A percentile compares a stretch with the other conserved stretches of the same genome.
Evolutionary conservation across 2,329 filamentous ascomycete species (phyloP).

Genomic region (Xylariaceae sp.): DNA sequence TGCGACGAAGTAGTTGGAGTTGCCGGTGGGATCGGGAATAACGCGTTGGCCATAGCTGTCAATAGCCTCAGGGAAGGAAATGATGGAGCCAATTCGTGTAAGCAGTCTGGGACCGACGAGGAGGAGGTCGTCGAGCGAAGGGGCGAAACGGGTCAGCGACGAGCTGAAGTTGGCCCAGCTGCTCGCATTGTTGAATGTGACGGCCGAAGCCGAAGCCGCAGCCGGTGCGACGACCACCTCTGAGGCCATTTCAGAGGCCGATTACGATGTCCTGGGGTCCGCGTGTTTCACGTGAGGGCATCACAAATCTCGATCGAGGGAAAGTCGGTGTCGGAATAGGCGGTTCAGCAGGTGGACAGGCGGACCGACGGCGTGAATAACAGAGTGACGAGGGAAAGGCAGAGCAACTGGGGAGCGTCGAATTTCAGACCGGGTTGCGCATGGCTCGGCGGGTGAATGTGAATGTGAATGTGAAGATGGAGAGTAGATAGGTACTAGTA

Average conservation of each 20-base stretch:
- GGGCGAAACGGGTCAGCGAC: slow-evolving; percentile 54
- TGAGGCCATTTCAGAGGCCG: slow-evolving; percentile 27
- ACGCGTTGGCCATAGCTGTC: slow-evolving; percentile 54
- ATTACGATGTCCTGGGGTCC: not conserved
- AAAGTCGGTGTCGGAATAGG: no score
- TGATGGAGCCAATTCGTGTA: slow-evolving; percentile 55
- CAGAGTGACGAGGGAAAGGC: slow-evolving; percentile 1
- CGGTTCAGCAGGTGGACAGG: not conserved
- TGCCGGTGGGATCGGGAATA: slow-evolving; percentile 31
- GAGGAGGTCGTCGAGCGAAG: slow-evolving; percentile 63
- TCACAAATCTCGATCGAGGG: not conserved
- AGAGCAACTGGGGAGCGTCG: not conserved
- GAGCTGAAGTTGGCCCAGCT: slow-evolving; percentile 49
- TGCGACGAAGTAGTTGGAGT: slow-evolving; percentile 43
- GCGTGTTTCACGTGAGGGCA: not conserved
- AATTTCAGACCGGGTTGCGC: slow-evolving; percentile 9
- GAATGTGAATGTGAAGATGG: not conserved
- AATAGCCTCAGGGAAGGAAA: slow-evolving; percentile 54
- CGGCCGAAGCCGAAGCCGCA: slow-evolving; percentile 30
- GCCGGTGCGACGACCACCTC: slow-evolving; percentile 27
- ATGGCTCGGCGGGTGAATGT: slow-evolving; percentile 5
- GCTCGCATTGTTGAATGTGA: slow-evolving; percentile 38
- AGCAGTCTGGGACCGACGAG: slow-evolving; percentile 66
- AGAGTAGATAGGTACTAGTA: not conserved
- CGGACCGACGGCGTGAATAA: not conserved